Evolutionary conservation across 352 stramenopile genomes (phyloP).

Genomic region (Peronospora tabacina): DNA sequence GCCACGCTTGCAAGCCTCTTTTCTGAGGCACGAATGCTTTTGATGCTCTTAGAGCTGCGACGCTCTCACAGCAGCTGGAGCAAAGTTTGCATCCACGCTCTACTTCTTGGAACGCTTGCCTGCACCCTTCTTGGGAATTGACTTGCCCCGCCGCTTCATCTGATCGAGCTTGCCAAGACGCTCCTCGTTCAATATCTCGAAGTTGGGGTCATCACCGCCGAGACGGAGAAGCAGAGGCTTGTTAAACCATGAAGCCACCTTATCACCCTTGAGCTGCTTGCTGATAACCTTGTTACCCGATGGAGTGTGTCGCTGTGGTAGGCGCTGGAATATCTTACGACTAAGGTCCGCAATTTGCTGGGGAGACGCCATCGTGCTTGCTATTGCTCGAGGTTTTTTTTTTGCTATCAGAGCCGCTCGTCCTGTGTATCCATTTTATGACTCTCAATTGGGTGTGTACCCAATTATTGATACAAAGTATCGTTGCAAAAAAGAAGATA

Average conservation of each 20-base stretch:
- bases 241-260: conserved; percentile 81
- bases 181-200: conserved; percentile 74
- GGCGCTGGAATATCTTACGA: conserved; percentile 85
- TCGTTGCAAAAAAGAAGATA: too few relatives aligned
- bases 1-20: not conserved
- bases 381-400: not conserved
- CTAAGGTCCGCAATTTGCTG: conserved; percentile 71
- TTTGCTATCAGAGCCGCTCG: conserved; percentile 22
- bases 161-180: conserved; percentile 70
- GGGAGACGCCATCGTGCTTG: conserved; percentile 33
- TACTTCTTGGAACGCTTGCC: conserved; percentile 86
- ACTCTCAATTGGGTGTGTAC: conserved; percentile 12
- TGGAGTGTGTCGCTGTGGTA: conserved; percentile 70
- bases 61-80: conserved; percentile 3
- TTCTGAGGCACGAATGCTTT: not conserved
- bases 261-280: conserved; percentile 84
- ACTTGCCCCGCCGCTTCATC: conserved; percentile 84
- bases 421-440: conserved; percentile 5
- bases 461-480: too few relatives aligned
- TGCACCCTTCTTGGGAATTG: conserved; percentile 81
- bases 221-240: conserved; percentile 71
- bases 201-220: conserved; percentile 78
- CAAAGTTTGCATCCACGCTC: conserved; percentile 1
- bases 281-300: conserved; percentile 87
- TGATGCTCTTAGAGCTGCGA: not conserved